Percentiles rank a stretch among this genome's conserved stretches.
Evolutionary conservation across 495 filamentous ascomycete genomes (phyloP).

Genomic region (Neurospora sp.): DNA sequence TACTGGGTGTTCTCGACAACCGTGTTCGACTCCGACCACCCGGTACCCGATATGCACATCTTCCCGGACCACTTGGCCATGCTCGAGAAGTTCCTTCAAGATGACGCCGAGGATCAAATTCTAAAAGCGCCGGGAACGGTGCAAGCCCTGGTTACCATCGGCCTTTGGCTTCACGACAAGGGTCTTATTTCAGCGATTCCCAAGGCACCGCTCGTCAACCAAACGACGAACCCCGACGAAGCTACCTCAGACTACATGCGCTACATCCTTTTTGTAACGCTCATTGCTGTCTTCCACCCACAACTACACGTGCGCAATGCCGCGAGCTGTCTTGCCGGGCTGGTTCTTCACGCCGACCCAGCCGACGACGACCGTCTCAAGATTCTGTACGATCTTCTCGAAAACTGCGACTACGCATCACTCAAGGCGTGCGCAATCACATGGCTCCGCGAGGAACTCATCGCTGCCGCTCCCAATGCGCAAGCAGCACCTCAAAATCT

Average conservation of each 20-base stretch:
- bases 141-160: conserved; percentile 40
- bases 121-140: conserved; percentile 25
- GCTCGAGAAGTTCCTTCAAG: conserved; percentile 48
- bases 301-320: conserved; percentile 57
- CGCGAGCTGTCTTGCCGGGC: conserved; percentile 62
- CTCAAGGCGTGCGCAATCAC: conserved; percentile 72
- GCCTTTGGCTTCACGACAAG: conserved; percentile 37
- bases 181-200: conserved; percentile 16
- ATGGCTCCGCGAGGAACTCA: conserved; percentile 81
- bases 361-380: conserved; percentile 56
- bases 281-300: conserved; percentile 59
- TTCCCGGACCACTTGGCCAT: conserved; percentile 56
- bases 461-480: conserved; percentile 30
- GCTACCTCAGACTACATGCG: conserved; percentile 34
- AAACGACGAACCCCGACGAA: conserved; percentile 9
- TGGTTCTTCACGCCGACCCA: conserved; percentile 67
- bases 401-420: conserved; percentile 66
- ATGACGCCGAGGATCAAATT: conserved; percentile 29
- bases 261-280: conserved; percentile 50
- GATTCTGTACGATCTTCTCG: conserved; percentile 70
- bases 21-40: conserved; percentile 39
- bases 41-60: conserved; percentile 37
- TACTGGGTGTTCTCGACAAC: conserved; percentile 43
- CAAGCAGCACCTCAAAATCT: conserved; percentile 2
- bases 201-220: conserved; percentile 7